A percentile compares a stretch with the other conserved stretches of the same genome.
These are phyloP conservation scores for Yamadazyma friedrichii DNA, from an alignment of 1,139 yeast species.

Conservation along the genomic window DNA sequence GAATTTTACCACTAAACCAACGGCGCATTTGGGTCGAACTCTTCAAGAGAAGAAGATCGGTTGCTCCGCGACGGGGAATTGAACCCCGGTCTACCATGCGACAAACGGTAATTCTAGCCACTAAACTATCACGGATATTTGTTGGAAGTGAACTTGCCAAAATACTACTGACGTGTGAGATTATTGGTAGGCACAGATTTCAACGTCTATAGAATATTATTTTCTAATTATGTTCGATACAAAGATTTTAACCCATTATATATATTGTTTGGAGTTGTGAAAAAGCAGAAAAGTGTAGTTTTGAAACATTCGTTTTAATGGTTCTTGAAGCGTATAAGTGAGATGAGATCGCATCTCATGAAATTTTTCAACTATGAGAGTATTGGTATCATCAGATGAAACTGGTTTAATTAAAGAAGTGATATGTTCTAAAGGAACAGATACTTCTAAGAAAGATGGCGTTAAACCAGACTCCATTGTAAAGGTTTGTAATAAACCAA, in stretches of 20 bases:
- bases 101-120: constrained; percentile 50
- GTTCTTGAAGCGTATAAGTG: no score
- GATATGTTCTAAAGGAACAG: constrained; percentile 58
- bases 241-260: no score
- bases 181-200: no score
- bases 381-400: constrained; percentile 55
- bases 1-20: constrained; percentile 19
- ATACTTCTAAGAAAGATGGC: constrained; percentile 62
- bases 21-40: no score
- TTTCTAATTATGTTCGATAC: no score
- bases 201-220: no score
- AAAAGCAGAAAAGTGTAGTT: no score
- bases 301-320: no score
- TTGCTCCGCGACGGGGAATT: constrained; percentile 50
- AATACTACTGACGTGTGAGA: neutral
- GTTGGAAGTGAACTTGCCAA: neutral
- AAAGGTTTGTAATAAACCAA: constrained; percentile 37
- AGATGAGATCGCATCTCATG: constrained; percentile 3
- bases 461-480: constrained; percentile 51
- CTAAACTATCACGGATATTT: constrained; percentile 44
- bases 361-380: constrained; percentile 36
- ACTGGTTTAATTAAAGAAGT: constrained; percentile 58
- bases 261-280: no score
- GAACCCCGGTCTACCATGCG: constrained; percentile 52
- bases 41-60: no score